phyloP scores from a whole-genome alignment of 2,329 filamentous ascomycete genomes.

The Penicillium italicum region DNA sequence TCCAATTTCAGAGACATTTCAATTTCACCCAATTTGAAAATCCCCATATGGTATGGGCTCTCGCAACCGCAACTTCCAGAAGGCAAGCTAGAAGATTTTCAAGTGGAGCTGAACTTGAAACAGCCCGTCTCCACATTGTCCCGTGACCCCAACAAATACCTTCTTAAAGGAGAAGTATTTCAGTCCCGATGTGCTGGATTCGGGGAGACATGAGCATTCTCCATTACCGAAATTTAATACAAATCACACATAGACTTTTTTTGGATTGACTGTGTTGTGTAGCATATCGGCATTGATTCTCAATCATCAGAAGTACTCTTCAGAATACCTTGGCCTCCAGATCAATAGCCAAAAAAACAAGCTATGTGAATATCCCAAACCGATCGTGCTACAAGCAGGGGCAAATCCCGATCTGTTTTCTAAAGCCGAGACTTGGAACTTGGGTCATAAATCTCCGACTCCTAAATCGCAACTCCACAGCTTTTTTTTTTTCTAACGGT shows the following conservation, averaged over 20 bases:
- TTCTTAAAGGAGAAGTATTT: slow-evolving; percentile 1
- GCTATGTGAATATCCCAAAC: background rate
- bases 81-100: slow-evolving; percentile 13
- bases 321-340: background rate
- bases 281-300: background rate
- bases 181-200: background rate
- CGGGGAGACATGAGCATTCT: background rate
- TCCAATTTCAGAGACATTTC: slow-evolving; percentile 1
- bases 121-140: slow-evolving; percentile 11
- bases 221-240: background rate
- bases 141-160: slow-evolving; percentile 8
- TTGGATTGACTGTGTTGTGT: background rate
- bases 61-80: slow-evolving; percentile 16
- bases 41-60: slow-evolving; percentile 3
- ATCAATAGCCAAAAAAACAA: background rate
- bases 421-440: background rate
- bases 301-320: background rate
- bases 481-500: slow-evolving; percentile 21
- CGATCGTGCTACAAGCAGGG: background rate
- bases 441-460: slow-evolving; percentile 6
- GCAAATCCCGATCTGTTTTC: slow-evolving; percentile 1
- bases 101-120: slow-evolving; percentile 15
- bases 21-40: slow-evolving; percentile 2
- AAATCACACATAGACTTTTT: background rate
- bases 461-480: slow-evolving; percentile 11